Evolutionary conservation across 306 rosid genomes (phyloP).

Genomic region (Vigna trinervia): DNA sequence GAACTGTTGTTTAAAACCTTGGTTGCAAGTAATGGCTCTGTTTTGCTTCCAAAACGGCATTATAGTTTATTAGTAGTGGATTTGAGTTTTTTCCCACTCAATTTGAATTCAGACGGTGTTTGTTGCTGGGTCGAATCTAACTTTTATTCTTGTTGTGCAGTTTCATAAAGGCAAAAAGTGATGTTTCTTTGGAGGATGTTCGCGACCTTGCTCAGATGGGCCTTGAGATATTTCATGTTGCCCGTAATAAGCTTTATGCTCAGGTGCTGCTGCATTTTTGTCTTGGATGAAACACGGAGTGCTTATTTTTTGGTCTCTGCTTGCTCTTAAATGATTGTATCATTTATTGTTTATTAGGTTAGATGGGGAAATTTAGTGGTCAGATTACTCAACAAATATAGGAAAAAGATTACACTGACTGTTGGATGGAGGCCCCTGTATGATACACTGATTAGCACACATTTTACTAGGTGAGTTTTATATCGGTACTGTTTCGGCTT

Average conservation of each 20-base stretch:
- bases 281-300: conserved; percentile 26
- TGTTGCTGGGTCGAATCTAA: conserved; percentile 39
- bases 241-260: conserved; percentile 84
- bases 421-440: conserved; percentile 89
- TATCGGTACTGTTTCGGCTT: conserved; percentile 2
- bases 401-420: conserved; percentile 75
- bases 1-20: background rate
- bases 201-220: conserved; percentile 67
- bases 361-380: conserved; percentile 97
- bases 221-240: conserved; percentile 70
- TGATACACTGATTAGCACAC: conserved; percentile 80
- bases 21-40: conserved; percentile 23
- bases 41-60: conserved; percentile 8
- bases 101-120: conserved; percentile 32
- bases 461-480: conserved; percentile 84
- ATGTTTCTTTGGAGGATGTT: conserved; percentile 83
- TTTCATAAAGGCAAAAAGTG: conserved; percentile 94
- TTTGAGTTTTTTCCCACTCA: background rate
- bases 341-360: conserved; percentile 74
- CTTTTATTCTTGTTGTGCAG: conserved; percentile 55
- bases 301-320: conserved; percentile 7
- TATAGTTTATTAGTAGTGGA: conserved; percentile 17
- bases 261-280: conserved; percentile 72
- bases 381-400: conserved; percentile 79
- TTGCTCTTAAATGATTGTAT: conserved; percentile 44